Conservation (phyloP, 73 alveolate genomes). For the Paramecium octaurelia region DNA sequence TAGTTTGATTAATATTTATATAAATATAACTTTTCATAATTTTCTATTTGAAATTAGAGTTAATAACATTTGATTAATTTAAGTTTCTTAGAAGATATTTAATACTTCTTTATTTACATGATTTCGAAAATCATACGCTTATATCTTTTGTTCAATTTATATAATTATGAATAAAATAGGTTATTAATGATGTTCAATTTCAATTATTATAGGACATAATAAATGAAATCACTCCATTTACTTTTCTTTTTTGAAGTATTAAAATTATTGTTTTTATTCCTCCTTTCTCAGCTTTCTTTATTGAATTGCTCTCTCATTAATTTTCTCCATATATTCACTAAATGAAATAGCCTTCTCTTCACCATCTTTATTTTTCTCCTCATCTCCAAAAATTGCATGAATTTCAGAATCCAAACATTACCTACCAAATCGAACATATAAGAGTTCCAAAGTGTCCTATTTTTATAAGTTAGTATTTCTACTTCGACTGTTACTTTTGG, state of each 20-base stretch:
- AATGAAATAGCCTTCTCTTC: conserved; percentile 71
- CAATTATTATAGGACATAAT: not conserved
- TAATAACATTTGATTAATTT: not conserved
- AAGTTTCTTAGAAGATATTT: too few relatives aligned
- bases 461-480: conserved; percentile 74
- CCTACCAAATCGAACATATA: conserved; percentile 92
- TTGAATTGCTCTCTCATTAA: conserved; percentile 75
- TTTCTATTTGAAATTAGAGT: not conserved
- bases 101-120: too few relatives aligned
- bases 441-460: conserved; percentile 93
- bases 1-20: not conserved
- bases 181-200: not conserved
- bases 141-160: not conserved
- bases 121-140: too few relatives aligned
- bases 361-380: conserved; percentile 70
- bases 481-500: conserved; percentile 29
- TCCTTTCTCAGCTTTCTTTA: conserved; percentile 64
- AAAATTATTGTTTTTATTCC: conserved; percentile 50
- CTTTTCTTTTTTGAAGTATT: conserved; percentile 27
- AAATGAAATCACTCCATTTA: not conserved
- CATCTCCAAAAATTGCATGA: conserved; percentile 78
- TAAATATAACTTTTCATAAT: not conserved
- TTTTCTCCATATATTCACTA: conserved; percentile 72
- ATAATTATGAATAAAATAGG: not conserved
- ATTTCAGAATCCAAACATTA: conserved; percentile 75